These are phyloP conservation scores for Fusarium circinatum DNA, from an alignment of 2,329 filamentous ascomycete species.

Conservation along the genomic window DNA sequence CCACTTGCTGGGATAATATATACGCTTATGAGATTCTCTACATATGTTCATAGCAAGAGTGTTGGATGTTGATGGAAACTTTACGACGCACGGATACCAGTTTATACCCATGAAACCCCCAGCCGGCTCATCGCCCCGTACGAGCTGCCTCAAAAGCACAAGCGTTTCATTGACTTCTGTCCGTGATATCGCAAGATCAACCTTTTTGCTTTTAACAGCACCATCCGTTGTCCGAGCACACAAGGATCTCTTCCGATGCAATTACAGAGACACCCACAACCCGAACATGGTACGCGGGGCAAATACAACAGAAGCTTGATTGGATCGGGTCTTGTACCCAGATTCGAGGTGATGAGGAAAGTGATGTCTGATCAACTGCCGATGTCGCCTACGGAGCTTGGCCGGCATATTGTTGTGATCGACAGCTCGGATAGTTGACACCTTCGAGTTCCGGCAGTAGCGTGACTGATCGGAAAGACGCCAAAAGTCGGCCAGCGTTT, in stretches of 20 bases:
- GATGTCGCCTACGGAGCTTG: slow-evolving; percentile 1
- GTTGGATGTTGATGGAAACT: not conserved
- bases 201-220: not conserved
- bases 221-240: slow-evolving; percentile 6
- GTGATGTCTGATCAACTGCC: slow-evolving; percentile 19
- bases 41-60: not conserved
- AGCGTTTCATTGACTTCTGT: not conserved
- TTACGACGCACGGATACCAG: slow-evolving; percentile 18
- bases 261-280: not conserved
- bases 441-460: slow-evolving; percentile 22
- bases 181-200: slow-evolving; percentile 10
- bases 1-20: slow-evolving; percentile 8
- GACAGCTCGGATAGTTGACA: slow-evolving; percentile 1
- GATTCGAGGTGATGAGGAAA: not conserved
- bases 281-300: not conserved
- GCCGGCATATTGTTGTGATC: slow-evolving; percentile 26
- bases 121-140: slow-evolving; percentile 8
- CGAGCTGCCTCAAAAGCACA: slow-evolving; percentile 9
- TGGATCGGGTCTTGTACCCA: not conserved
- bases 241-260: not conserved
- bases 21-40: not conserved
- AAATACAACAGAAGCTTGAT: not conserved
- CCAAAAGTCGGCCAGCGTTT: not conserved
- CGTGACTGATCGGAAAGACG: not conserved
- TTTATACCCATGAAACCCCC: not conserved